A percentile compares a stretch with the other conserved stretches of the same genome.
Evolutionary conservation across 139 green algal genomes (phyloP).

Genomic region (Coelastrella sp.): DNA sequence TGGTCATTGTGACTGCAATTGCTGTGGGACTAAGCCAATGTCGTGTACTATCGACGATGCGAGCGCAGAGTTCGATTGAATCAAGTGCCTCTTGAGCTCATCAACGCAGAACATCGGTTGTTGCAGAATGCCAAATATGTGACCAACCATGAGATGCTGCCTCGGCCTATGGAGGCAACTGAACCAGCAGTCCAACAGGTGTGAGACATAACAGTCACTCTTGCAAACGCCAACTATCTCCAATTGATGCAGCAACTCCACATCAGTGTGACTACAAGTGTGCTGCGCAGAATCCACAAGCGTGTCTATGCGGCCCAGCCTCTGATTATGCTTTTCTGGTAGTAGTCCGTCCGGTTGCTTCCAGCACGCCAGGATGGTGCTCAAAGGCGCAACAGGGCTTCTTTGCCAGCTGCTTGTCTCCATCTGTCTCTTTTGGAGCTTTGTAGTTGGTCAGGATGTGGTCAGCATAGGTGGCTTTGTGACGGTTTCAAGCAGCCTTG

Average conservation of each 20-base stretch:
- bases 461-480: conserved; percentile 43
- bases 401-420: neutral
- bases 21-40: neutral
- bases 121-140: no score
- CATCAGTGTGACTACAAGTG: neutral
- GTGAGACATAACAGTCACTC: neutral
- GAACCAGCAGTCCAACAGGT: neutral
- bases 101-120: no score
- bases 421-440: neutral
- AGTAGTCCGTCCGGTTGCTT: no score
- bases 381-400: neutral
- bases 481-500: neutral
- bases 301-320: no score
- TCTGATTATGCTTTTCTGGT: no score
- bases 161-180: neutral
- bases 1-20: neutral
- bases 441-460: neutral
- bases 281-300: no score
- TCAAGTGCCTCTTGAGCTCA: no score
- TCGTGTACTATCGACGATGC: no score
- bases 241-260: neutral
- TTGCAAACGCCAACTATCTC: neutral
- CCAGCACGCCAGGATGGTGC: neutral
- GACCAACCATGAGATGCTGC: neutral
- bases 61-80: no score